Percentiles rank a stretch among this genome's conserved stretches.
phyloP scores from a whole-genome alignment of 345 rosid species.

The Balakata baccata region DNA sequence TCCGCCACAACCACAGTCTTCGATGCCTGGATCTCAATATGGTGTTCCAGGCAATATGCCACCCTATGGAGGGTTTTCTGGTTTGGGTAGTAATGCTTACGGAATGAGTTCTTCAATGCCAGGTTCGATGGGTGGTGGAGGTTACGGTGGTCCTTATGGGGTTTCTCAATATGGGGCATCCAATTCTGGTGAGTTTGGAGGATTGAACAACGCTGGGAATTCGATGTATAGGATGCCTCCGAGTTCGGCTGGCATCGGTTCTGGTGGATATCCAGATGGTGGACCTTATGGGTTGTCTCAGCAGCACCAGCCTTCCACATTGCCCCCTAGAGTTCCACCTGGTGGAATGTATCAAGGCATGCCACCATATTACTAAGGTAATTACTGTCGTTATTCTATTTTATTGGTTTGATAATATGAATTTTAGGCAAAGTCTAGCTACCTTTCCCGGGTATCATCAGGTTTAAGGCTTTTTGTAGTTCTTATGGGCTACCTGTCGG shows the following conservation, averaged over 20 bases:
- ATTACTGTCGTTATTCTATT: neutral
- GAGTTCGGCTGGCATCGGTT: constrained; percentile 17
- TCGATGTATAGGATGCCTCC: constrained; percentile 30
- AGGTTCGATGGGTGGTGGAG: constrained; percentile 7
- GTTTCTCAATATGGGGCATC: constrained; percentile 24
- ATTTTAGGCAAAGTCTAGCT: neutral
- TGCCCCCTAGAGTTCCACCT: constrained; percentile 34
- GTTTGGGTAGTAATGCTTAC: constrained; percentile 16
- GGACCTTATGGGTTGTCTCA: constrained; percentile 30
- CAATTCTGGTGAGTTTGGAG: constrained; percentile 21
- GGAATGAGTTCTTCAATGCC: constrained; percentile 26
- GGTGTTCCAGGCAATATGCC: constrained; percentile 13
- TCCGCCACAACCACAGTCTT: constrained; percentile 13
- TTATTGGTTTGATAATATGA: neutral
- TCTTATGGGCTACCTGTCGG: neutral
- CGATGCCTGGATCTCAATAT: constrained; percentile 13
- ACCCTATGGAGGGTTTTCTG: constrained; percentile 25
- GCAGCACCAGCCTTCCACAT: constrained; percentile 22
- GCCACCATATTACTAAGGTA: constrained; percentile 36
- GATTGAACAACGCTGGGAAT: constrained; percentile 21
- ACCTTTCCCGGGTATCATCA: neutral
- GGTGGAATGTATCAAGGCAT: constrained; percentile 32
- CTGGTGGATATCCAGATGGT: constrained; percentile 26
- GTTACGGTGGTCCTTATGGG: constrained; percentile 26
- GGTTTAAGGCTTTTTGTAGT: neutral